phyloP scores from a whole-genome alignment of 768 basidiomycete species.

The Gautieria morchelliformis region DNA sequence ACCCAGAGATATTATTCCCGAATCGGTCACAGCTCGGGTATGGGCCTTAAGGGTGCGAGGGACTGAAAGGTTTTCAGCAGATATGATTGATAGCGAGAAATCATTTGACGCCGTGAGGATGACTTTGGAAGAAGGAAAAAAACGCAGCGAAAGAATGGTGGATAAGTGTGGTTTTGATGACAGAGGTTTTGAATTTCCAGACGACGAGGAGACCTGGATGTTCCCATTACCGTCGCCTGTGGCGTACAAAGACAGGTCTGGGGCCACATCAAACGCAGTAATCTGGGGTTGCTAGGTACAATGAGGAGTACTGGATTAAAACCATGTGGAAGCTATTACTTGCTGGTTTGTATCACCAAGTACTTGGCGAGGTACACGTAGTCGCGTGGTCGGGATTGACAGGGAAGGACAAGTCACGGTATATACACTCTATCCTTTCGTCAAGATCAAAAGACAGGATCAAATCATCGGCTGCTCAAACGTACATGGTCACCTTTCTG shows the following conservation, averaged over 20 bases:
- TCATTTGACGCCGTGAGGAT: conserved; percentile 62
- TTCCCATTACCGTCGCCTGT: conserved; percentile 54
- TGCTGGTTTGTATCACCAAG: conserved; percentile 36
- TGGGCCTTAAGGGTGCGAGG: conserved; percentile 61
- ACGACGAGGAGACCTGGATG: conserved; percentile 38
- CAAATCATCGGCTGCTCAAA: not conserved
- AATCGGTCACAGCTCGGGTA: conserved; percentile 51
- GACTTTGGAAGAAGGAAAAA: conserved; percentile 66
- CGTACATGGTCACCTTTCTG: conserved; percentile 28
- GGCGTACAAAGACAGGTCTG: conserved; percentile 48
- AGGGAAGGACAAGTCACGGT: conserved; percentile 41
- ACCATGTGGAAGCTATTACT: not conserved
- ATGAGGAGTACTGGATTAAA: not conserved
- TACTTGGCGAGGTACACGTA: conserved; percentile 42
- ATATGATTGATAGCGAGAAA: conserved; percentile 55
- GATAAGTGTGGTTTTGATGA: conserved; percentile 39
- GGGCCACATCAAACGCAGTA: conserved; percentile 53
- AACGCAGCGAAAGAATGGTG: conserved; percentile 44
- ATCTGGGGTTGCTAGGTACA: conserved; percentile 40
- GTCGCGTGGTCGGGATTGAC: conserved; percentile 34
- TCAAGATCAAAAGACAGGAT: not conserved
- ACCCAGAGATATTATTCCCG: conserved; percentile 55
- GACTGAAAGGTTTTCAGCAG: conserved; percentile 35
- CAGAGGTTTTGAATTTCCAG: conserved; percentile 14
- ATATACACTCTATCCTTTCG: conserved; percentile 20